Evolutionary conservation across 129 eudicot species (phyloP).

Genomic region (Helichrysum umbraculigerum): DNA sequence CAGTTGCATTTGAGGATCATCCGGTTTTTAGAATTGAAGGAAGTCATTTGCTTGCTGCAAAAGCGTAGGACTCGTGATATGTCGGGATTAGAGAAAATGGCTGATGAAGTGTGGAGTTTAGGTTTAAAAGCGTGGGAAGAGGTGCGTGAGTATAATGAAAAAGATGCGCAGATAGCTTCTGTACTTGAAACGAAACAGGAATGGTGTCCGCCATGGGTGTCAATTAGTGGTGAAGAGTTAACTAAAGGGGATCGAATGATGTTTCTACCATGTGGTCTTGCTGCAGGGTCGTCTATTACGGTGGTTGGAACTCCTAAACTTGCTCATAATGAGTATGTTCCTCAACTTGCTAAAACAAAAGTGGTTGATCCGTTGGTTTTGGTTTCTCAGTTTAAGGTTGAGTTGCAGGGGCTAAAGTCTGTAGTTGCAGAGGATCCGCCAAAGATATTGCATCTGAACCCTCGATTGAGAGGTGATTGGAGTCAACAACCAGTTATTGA

Average conservation of each 20-base stretch:
- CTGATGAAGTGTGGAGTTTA: conserved; percentile 86
- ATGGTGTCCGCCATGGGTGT: too few species aligned
- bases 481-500: too few species aligned
- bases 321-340: conserved; percentile 88
- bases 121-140: conserved; percentile 91
- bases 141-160: too few species aligned
- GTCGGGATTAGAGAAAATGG: conserved; percentile 78
- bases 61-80: conserved; percentile 50
- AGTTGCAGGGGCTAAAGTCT: conserved; percentile 88
- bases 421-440: conserved; percentile 97
- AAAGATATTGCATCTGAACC: too few species aligned
- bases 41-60: too few species aligned
- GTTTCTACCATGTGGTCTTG: conserved; percentile 96
- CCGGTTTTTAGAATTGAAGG: too few species aligned
- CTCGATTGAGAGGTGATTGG: too few species aligned
- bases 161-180: too few species aligned
- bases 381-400: conserved; percentile 92
- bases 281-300: conserved; percentile 90
- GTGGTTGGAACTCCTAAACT: conserved; percentile 80
- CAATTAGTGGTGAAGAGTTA: conserved; percentile 57
- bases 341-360: conserved; percentile 58
- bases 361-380: conserved; percentile 47
- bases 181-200: too few species aligned
- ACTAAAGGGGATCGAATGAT: conserved; percentile 51
- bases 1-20: too few species aligned